A percentile compares a stretch with the other conserved stretches of the same genome.
These are phyloP conservation scores for Lactifluus hygrophoroides DNA, from an alignment of 768 basidiomycete species.

Conservation along the genomic window DNA sequence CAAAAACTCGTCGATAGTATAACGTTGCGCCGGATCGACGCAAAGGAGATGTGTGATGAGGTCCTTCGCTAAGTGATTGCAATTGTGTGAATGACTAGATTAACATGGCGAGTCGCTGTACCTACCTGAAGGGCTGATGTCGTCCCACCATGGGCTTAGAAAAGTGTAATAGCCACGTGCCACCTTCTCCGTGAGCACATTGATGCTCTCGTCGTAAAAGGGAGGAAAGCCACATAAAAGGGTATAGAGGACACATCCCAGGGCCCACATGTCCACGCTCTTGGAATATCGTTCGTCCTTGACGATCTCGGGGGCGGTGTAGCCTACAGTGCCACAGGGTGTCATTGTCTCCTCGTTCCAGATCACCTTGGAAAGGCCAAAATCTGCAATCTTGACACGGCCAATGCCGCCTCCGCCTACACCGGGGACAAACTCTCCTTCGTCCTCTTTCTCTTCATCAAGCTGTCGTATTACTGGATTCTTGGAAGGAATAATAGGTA, in stretches of 20 bases:
- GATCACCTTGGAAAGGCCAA: constrained; percentile 93
- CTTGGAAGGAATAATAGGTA: constrained; percentile 85
- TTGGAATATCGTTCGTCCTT: constrained; percentile 97
- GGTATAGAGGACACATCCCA: constrained; percentile 98
- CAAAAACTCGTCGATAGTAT: constrained; percentile 97
- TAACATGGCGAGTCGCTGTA: background rate
- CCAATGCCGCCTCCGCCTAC: constrained; percentile 97
- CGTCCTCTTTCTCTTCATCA: constrained; percentile 98
- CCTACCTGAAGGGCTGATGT: constrained; percentile 74
- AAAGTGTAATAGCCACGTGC: constrained; percentile 97
- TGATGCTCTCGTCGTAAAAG: constrained; percentile 99
- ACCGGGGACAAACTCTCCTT: constrained; percentile 89
- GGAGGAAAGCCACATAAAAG: constrained; percentile 95
- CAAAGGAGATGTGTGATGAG: constrained; percentile 91
- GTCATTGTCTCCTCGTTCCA: constrained; percentile 99
- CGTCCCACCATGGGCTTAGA: constrained; percentile 99
- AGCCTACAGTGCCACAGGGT: constrained; percentile 98
- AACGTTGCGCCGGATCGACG: constrained; percentile 90
- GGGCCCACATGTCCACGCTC: constrained; percentile 99
- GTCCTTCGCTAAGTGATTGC: constrained; percentile 67
- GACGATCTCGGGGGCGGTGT: constrained; percentile 98
- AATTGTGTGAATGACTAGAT: constrained; percentile 13
- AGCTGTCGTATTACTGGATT: constrained; percentile 70
- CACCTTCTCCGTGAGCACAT: constrained; percentile 96
- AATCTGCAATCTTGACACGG: constrained; percentile 97